phyloP scores from a whole-genome alignment of 306 rosid genomes.

The Oemleria cerasiformis region DNA sequence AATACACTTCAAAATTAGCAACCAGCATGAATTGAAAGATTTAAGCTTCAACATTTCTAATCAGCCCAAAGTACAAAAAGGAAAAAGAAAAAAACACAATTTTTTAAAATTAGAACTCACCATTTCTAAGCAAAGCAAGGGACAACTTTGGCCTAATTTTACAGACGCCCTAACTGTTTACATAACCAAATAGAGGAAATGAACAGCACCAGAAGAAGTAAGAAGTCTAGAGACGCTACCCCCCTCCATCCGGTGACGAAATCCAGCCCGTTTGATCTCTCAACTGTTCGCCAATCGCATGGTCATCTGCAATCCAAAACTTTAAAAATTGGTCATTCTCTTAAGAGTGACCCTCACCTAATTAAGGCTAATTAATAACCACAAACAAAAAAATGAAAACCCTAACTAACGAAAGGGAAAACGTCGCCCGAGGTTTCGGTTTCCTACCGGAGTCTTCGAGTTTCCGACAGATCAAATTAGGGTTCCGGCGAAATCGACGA shows the following conservation, averaged over 20 bases:
- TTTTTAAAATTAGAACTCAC: slow-evolving; percentile 29
- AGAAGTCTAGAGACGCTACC: slow-evolving; percentile 99
- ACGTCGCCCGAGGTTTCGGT: slow-evolving; percentile 11
- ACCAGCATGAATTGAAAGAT: neutral
- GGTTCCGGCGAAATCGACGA: slow-evolving; percentile 68
- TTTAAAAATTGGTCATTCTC: slow-evolving; percentile 20
- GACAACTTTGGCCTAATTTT: slow-evolving; percentile 36
- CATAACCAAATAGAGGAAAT: slow-evolving; percentile 57
- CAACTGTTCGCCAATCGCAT: slow-evolving; percentile 64
- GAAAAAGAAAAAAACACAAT: neutral
- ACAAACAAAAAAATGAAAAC: neutral
- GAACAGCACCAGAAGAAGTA: slow-evolving; percentile 98
- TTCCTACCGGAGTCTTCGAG: slow-evolving; percentile 37
- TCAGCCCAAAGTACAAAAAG: neutral
- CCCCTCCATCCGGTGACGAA: slow-evolving; percentile 99
- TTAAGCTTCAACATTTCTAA: slow-evolving; percentile 13
- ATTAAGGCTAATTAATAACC: neutral
- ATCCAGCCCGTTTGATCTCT: slow-evolving; percentile 79
- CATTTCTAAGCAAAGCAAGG: slow-evolving; percentile 41
- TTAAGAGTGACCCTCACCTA: neutral
- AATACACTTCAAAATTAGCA: neutral
- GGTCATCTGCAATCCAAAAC: slow-evolving; percentile 62
- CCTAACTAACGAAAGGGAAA: slow-evolving; percentile 13
- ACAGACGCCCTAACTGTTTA: slow-evolving; percentile 31
- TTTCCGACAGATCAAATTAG: slow-evolving; percentile 55